Evolutionary conservation across 208 protist species (phyloP), one percentile per base, ranked within the genome.

Genomic region (Acanthamoeba sp.): DNA sequence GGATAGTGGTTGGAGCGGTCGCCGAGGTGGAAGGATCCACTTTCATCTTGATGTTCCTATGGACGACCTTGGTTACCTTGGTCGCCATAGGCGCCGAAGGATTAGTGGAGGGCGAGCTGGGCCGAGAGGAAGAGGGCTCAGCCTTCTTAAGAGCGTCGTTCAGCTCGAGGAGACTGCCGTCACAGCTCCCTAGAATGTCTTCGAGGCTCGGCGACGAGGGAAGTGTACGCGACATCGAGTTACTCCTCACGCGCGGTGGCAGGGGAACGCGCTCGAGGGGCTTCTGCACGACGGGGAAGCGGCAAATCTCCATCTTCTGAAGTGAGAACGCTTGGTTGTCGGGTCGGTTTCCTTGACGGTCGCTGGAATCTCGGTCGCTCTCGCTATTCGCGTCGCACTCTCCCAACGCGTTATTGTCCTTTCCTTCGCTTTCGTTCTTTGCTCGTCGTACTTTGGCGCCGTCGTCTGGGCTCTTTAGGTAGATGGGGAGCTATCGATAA

Each of bases 21-120:
- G n/a, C 36, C 76, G 69, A 45, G 14, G 69, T 45, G 16, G 69
- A n/a, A 27, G 32, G 69, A 24, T 85, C 76, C 42, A 85, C 12
- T n/a, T 85, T 85, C 76, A 85, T 85, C 76, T 85, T 85, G 38
- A 85, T 85, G 76, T 85, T 85, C 45, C 76, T 85, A 45, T 85
- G 76, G 10, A 48, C 71, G 27, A 50, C 76, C 76, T 85, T 85
- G 42, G 76, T 38, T 6, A 36, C 76, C 76, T 85, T 85, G 76
- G 76, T 85, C n/a, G 76, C 48, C 48, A 57, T 38, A 57, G 76
- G 38, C 42, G 76, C 48, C 71, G 20, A 48, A 24, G 71, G 27
- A 36, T 50, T 80, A 36, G 71, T 80, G 71, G 71, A 38, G 12
- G 71, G 20, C 36, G 71, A 80, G 36, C 36, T 80, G 9, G 71